Conservation (phyloP, 805 yeast species). For the Teunomyces aglyptinius region DNA sequence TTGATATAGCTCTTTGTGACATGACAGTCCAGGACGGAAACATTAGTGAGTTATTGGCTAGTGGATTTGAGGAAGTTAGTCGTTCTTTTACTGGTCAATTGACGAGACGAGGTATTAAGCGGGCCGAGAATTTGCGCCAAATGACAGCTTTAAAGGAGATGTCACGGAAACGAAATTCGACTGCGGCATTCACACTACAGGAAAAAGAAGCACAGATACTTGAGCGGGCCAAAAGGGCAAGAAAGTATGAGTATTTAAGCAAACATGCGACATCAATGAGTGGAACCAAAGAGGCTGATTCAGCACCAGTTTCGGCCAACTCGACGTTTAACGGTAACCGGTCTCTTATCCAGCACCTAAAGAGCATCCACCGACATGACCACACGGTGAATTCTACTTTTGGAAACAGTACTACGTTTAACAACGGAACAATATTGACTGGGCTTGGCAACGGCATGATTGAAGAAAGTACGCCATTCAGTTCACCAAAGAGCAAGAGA, state of each 20-base stretch:
- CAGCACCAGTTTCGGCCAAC: neutral
- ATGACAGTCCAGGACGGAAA: slow-evolving; percentile 28
- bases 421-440: slow-evolving; percentile 29
- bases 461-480: slow-evolving; percentile 38
- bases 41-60: slow-evolving; percentile 23
- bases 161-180: neutral
- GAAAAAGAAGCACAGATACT: slow-evolving; percentile 3
- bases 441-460: slow-evolving; percentile 37
- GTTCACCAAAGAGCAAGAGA: slow-evolving; percentile 20
- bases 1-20: slow-evolving; percentile 28
- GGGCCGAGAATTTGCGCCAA: slow-evolving; percentile 14
- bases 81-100: slow-evolving; percentile 26
- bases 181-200: slow-evolving; percentile 1
- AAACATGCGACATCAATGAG: slow-evolving; percentile 20
- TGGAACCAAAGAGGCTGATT: slow-evolving; percentile 1
- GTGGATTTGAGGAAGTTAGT: slow-evolving; percentile 22
- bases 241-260: slow-evolving; percentile 31
- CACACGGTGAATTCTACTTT: slow-evolving; percentile 15
- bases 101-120: slow-evolving; percentile 27
- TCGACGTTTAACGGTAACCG: slow-evolving; percentile 6
- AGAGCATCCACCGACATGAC: slow-evolving; percentile 9
- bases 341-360: slow-evolving; percentile 11
- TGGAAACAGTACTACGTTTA: slow-evolving; percentile 15
- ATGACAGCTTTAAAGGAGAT: slow-evolving; percentile 6
- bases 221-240: slow-evolving; percentile 27